Conservation (phyloP, 768 basidiomycete genomes). For the Panaeolus papilionaceus region DNA sequence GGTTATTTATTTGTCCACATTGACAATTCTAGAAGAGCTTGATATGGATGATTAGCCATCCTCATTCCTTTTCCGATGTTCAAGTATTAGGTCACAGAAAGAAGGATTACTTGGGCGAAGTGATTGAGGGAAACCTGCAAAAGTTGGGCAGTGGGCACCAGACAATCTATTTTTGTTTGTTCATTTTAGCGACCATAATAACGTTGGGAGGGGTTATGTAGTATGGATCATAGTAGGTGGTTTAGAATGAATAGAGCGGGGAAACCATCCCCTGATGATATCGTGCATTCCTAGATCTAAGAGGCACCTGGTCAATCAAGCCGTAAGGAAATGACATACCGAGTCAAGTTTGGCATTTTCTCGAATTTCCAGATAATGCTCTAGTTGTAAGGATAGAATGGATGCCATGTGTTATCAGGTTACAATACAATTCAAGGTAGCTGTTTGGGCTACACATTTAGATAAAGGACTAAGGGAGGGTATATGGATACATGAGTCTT, state of each 20-base stretch:
- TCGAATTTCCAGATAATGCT: not conserved
- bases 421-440: not conserved
- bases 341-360: no score
- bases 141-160: not conserved
- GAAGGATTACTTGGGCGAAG: not conserved
- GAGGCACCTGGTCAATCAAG: not conserved
- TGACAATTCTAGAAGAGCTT: not conserved
- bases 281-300: not conserved
- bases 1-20: not conserved
- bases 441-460: no score
- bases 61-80: slow-evolving; percentile 1
- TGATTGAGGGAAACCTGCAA: not conserved
- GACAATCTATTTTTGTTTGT: not conserved
- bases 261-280: not conserved
- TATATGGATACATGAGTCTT: not conserved
- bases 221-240: not conserved
- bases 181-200: not conserved
- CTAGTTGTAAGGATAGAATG: not conserved
- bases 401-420: not conserved
- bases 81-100: not conserved
- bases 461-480: no score
- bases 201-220: no score
- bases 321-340: not conserved
- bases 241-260: not conserved
- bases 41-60: not conserved